Evolutionary conservation across 1,284 basidiomycete species (phyloP).

Genomic region (Marasmius oreades): DNA sequence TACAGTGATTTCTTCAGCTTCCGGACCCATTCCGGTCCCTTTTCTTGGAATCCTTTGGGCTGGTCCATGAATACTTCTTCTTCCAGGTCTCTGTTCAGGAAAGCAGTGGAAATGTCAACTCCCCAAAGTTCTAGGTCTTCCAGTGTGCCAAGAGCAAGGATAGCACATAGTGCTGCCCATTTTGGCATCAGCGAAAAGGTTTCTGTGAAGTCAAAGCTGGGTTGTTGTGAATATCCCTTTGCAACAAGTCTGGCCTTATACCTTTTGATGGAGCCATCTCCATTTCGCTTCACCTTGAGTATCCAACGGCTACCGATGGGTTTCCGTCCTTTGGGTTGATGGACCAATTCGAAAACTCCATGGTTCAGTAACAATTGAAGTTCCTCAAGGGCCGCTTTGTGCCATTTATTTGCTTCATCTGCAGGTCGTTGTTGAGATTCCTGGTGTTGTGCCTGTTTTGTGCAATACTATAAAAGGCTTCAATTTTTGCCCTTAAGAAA

Average conservation of each 20-base stretch:
- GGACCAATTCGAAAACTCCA: constrained; percentile 24
- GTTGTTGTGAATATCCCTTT: not conserved
- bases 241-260: constrained; percentile 32
- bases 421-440: constrained; percentile 13
- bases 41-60: constrained; percentile 26
- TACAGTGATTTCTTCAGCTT: constrained; percentile 26
- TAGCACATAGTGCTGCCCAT: constrained; percentile 26
- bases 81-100: not conserved
- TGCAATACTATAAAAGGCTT: too few species aligned
- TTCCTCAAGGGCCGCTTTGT: constrained; percentile 27
- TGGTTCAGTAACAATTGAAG: constrained; percentile 17
- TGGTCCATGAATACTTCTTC: constrained; percentile 30
- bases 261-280: constrained; percentile 22
- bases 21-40: constrained; percentile 17
- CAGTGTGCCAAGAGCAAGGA: constrained; percentile 32
- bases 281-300: constrained; percentile 32
- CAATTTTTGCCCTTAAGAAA: too few species aligned
- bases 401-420: constrained; percentile 20
- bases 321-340: constrained; percentile 20
- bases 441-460: too few species aligned
- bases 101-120: constrained; percentile 24
- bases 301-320: constrained; percentile 29
- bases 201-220: too few species aligned
- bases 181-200: constrained; percentile 34
- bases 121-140: too few species aligned